Percentiles rank a stretch among this genome's conserved stretches.
These are phyloP conservation scores for Narthecium ossifragum DNA, from an alignment of 106 monocot genomes.

Conservation along the genomic window DNA sequence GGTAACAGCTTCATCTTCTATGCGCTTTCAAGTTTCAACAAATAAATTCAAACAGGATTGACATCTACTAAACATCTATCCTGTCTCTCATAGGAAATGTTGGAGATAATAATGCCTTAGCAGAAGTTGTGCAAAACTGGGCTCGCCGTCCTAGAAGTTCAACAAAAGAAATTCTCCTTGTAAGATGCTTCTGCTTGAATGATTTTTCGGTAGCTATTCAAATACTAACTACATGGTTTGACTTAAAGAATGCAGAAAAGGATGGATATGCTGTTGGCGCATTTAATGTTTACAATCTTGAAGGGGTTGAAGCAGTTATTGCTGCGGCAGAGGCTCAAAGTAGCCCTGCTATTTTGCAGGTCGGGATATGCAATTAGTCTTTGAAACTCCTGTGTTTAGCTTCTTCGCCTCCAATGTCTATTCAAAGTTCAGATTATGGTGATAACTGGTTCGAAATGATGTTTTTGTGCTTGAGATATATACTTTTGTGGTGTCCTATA, in stretches of 20 bases:
- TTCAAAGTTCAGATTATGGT: no score
- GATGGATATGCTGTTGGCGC: conserved; percentile 95
- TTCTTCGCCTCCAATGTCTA: no score
- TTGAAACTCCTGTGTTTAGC: no score
- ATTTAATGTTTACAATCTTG: conserved; percentile 96
- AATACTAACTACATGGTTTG: conserved; percentile 4
- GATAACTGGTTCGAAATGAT: no score
- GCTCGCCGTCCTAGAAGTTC: conserved; percentile 35
- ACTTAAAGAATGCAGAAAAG: conserved; percentile 78
- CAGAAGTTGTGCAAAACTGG: conserved; percentile 80
- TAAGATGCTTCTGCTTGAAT: conserved; percentile 22
- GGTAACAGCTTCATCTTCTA: conserved; percentile 27
- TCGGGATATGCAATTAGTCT: no score
- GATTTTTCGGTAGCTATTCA: conserved; percentile 1
- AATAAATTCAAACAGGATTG: no score
- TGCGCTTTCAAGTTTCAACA: background rate
- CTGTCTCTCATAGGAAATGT: conserved; percentile 67
- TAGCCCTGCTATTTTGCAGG: conserved; percentile 98
- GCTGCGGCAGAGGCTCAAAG: conserved; percentile 82
- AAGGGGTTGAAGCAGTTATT: conserved; percentile 88
- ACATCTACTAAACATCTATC: no score
- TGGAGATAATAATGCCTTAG: conserved; percentile 70
- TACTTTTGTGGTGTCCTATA: no score
- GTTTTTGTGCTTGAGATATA: no score
- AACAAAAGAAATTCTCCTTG: conserved; percentile 73